Evolutionary conservation across 116 monocot species (phyloP), one percentile per base, ranked within the genome.

Genomic region (Trichopus zeylanicus): DNA sequence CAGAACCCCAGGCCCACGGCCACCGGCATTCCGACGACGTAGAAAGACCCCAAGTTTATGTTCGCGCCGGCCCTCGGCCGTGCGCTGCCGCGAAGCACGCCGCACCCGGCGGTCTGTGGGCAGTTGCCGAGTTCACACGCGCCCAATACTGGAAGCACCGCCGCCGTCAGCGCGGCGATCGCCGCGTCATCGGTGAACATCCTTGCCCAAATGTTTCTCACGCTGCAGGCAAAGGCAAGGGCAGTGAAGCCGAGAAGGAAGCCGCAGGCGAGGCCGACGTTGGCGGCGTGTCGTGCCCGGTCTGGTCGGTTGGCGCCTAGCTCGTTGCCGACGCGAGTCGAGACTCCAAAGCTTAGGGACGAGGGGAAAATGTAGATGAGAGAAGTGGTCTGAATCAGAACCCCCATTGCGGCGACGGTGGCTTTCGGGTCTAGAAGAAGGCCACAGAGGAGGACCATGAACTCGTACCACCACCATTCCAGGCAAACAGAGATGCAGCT

Each of bases 381-480:
- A 6, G 81, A 75, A 11, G 81, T 81, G 24, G 81, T 81, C 37
- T 81, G 81, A 31, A 81, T 81, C 7, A 81, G 65, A 5, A 81
- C 51, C 5, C 82, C 82, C 77, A 82, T 82, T 11, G 82, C 69
- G 4, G 82, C 82, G 4, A 82, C 82, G 23, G 82, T 77, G 16
- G 77, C 42, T 25, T 70, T 70, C 9, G 82, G 82, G 55, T 77
- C 71, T 34, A 59, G 28, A 26, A 82, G 70, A 5, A 73, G 55
- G n/a, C 82, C 82, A 37, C 73, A 82, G 19, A 82, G 63, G 26
- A 82, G 61, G 32, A 70, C 48, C 55, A 54, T 46, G 20, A 29
- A 19, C 13, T 62, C 53, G 46, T 62, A 83, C 83, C 83, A 83
- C 83, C 83, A 83, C 83, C 83, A 83, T 25, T 83, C 83, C 25